Base-by-base conservation (phyloP, 768 basidiomycete species). In the Xerocomus brunneocitrinus region DNA sequence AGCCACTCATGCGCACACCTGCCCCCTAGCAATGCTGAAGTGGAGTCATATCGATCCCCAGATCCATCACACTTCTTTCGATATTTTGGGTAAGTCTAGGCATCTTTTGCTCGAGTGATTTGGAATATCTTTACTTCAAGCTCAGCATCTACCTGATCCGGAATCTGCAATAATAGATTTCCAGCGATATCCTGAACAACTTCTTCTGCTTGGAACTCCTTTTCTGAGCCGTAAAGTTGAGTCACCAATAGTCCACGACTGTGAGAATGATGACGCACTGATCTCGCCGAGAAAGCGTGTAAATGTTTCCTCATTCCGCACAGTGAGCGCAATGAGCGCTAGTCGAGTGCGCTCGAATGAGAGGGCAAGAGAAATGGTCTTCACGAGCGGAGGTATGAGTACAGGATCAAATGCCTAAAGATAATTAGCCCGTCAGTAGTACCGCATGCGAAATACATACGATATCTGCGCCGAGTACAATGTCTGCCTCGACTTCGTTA, bases 391-490 rank as follows among this genome's bases (percentile, higher is more conserved):
- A 7, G 80, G 78, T 42, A 89, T 77, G 38, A 89, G 68, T 9
- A 63, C 62, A 8, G 84, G 83, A 60, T 89, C 86, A 60, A 83
- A 91, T 6, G 87, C 81, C 88, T 90, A 54, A 34, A 14, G 27
- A 24, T 27, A 27, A 35, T 35, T n/a, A 42, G 25, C 14, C 34
- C 13, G 6, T 40, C 39, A 35, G 28, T 5, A 47, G 24, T 3
- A 47, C 38, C n/a, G 31, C 3, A 31, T 42, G 32, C 14, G 35
- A 31, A 40, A 41, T 36, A 60, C 76, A 41, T 54, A 79, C 80
- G 44, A 90, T 73, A 63, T 92, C 89, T 39, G 89, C 84, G 8
- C 89, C 89, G 1, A 92, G 61, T 35, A 91, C 72, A 8, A 90
- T 50, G 46, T 87, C 82, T 2, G 79, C 73, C 6, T 73, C 63